These are phyloP conservation scores for Salix caprea DNA, from an alignment of 345 rosid species.

Conservation along the genomic window DNA sequence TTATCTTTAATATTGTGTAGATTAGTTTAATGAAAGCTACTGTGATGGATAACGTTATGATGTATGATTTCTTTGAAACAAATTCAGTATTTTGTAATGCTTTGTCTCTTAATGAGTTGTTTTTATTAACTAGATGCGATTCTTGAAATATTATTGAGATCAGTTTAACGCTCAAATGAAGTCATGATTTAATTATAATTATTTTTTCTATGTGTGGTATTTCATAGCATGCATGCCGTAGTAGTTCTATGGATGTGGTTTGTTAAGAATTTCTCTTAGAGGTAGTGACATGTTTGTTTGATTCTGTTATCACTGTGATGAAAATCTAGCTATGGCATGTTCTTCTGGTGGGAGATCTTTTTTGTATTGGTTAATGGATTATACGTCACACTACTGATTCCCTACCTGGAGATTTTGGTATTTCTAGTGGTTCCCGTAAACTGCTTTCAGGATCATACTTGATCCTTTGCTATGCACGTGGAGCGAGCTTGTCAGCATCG, in stretches of 20 bases:
- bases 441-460: slow-evolving; percentile 1
- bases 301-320: background rate
- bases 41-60: background rate
- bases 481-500: background rate
- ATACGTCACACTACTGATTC: background rate
- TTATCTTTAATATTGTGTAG: background rate
- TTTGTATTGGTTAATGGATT: background rate
- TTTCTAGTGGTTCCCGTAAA: background rate
- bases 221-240: background rate
- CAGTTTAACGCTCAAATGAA: background rate
- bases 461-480: background rate
- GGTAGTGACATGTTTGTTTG: background rate
- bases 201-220: background rate
- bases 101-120: background rate
- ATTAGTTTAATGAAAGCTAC: background rate
- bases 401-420: background rate
- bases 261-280: background rate
- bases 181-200: background rate
- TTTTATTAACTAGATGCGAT: background rate
- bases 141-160: background rate
- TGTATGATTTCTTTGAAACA: background rate
- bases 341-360: background rate
- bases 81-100: background rate
- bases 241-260: background rate
- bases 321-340: background rate